Base-by-base conservation (phyloP, 2,329 filamentous ascomycete genomes). In the Exserohilum rostratum region DNA sequence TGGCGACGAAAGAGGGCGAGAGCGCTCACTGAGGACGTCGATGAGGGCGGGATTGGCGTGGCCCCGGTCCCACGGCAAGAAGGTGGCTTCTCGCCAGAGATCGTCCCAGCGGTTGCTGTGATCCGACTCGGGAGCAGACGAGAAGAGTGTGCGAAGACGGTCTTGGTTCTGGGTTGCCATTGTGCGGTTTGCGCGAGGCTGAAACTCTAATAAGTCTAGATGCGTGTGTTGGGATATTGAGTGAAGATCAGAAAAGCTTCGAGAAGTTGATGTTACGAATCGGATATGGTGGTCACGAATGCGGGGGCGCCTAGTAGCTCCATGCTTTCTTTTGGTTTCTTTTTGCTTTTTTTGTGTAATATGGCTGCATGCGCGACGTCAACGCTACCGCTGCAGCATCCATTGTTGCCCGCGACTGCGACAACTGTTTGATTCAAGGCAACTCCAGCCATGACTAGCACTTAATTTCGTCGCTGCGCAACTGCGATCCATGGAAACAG, bases 41-140 rank as follows among this genome's bases (percentile, higher is more conserved):
- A 81, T 78, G 29, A 88, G 71, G 0, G 86, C 85, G 5, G 85
- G 84, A 47, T 83, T 85, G n/a, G 84, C 80, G 39, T 74, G 71
- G n/a, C 81, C 80, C 7, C 79, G 77, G 64, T 88, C 85, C 84
- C 84, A 88, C 2, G 84, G 84, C 7, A 85, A 76, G 64, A 80
- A 79, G 3, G 45, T 46, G 11, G 46, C 51, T 15, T 56, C 53
- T 22, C 34, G 42, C 53, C 53, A 56, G 11, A 56, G 53, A 29
- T 53, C 50, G 9, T 56, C 53, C 53, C 53, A 56, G 27, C 50
- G 50, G 31, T 35, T 18, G 30, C 25, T 68, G 49, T 84, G 80
- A 12, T 73, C 64, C 13, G 74, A 66, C 6, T 74, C 71, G 18
- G 72, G 63, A 52, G 77, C 76, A 35, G 77, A 68, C 34, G 72